Percentiles rank a stretch among this genome's conserved stretches.
These are phyloP conservation scores for Hericium coralloides DNA, from an alignment of 768 basidiomycete species.

Conservation along the genomic window DNA sequence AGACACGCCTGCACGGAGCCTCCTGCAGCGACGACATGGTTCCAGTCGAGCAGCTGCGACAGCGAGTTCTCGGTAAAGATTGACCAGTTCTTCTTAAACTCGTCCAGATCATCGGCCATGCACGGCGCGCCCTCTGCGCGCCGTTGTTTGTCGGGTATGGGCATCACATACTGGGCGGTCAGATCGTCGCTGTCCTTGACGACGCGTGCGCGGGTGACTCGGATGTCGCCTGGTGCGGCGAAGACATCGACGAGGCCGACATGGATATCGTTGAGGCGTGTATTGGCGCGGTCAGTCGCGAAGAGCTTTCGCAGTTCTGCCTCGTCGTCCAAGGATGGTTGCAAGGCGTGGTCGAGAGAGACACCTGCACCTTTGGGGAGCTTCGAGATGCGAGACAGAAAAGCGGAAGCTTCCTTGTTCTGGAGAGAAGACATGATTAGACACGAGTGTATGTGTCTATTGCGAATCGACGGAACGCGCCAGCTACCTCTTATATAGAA, in stretches of 20 bases:
- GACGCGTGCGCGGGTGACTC: slow-evolving; percentile 41
- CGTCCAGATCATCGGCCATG: slow-evolving; percentile 41
- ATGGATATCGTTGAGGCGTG: slow-evolving; percentile 35
- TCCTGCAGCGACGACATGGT: slow-evolving; percentile 54
- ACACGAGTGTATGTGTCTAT: too few species aligned
- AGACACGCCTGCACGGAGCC: slow-evolving; percentile 53
- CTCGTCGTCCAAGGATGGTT: slow-evolving; percentile 50
- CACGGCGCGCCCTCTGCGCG: slow-evolving; percentile 41
- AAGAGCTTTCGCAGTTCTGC: slow-evolving; percentile 45
- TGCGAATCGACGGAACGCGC: too few species aligned
- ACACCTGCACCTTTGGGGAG: slow-evolving; percentile 20
- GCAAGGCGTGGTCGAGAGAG: slow-evolving; percentile 35
- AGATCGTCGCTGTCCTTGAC: slow-evolving; percentile 37
- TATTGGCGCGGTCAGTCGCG: slow-evolving; percentile 40
- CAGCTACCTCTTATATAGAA: too few species aligned
- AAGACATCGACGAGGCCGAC: slow-evolving; percentile 57
- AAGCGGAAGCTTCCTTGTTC: slow-evolving; percentile 20
- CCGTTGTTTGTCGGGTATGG: slow-evolving; percentile 34
- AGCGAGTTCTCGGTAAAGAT: slow-evolving; percentile 56
- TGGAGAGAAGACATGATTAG: slow-evolving; percentile 4
- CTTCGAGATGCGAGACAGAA: slow-evolving; percentile 17
- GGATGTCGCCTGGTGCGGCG: slow-evolving; percentile 37
- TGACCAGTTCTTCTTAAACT: slow-evolving; percentile 56
- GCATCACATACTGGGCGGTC: slow-evolving; percentile 42
- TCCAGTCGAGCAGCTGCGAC: slow-evolving; percentile 51